A percentile compares a stretch with the other conserved stretches of the same genome.
phyloP scores from a whole-genome alignment of 352 stramenopile genomes.

The Halophytophthora batemanensis region DNA sequence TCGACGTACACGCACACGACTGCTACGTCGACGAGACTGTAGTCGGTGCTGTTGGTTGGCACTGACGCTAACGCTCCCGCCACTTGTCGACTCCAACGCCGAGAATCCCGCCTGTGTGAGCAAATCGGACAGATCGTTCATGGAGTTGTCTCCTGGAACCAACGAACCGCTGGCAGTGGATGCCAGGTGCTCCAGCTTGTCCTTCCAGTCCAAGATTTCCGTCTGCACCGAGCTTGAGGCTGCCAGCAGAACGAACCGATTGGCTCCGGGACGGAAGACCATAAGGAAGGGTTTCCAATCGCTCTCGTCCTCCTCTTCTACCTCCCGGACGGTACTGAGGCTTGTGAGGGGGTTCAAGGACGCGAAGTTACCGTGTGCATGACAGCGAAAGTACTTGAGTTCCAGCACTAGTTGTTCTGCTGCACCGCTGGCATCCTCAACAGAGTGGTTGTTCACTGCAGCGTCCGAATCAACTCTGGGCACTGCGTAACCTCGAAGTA shows the following conservation, averaged over 20 bases:
- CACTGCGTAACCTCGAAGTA: conserved; percentile 30
- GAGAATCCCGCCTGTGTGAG: conserved; percentile 11
- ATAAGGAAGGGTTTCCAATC: conserved; percentile 51
- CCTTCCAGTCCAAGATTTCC: conserved; percentile 50
- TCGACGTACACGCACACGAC: conserved; percentile 24
- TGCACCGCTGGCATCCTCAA: conserved; percentile 5
- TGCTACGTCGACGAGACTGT: conserved; percentile 25
- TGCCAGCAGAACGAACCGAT: conserved; percentile 54
- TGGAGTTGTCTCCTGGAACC: conserved; percentile 6
- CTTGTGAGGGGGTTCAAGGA: conserved; percentile 6
- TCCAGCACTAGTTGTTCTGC: conserved; percentile 41
- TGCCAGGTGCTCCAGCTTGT: conserved; percentile 47
- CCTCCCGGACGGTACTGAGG: conserved; percentile 1
- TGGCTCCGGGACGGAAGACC: conserved; percentile 45
- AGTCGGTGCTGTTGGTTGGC: conserved; percentile 1
- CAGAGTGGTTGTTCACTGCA: not conserved
- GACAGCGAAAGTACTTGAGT: conserved; percentile 45
- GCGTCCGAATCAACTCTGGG: not conserved
- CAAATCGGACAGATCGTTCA: conserved; percentile 23
- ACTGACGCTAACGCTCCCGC: conserved; percentile 13
- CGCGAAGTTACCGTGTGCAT: conserved; percentile 34
- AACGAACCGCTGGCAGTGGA: conserved; percentile 1
- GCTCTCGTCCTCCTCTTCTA: conserved; percentile 6
- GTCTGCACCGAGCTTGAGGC: conserved; percentile 33
- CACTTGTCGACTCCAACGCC: conserved; percentile 5